Percentiles rank a stretch among this genome's conserved stretches.
These are phyloP conservation scores for Suillus variegatus DNA, from an alignment of 768 basidiomycete genomes.

Conservation along the genomic window DNA sequence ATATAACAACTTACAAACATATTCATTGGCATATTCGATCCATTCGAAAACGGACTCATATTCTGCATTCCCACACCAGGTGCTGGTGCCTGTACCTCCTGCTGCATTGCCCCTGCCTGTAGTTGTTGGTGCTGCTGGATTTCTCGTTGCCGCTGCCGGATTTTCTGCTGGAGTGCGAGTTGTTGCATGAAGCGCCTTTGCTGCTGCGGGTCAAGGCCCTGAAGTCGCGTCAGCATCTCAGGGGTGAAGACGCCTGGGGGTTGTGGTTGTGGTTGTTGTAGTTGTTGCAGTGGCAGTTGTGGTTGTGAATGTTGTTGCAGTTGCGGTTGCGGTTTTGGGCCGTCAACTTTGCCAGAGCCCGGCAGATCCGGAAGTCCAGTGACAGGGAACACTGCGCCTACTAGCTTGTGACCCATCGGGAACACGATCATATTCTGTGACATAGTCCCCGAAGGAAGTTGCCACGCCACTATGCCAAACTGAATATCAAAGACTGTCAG, in stretches of 20 bases:
- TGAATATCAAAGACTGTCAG: constrained; percentile 19
- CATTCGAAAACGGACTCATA: constrained; percentile 4
- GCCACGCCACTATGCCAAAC: constrained; percentile 58
- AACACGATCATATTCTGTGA: constrained; percentile 53
- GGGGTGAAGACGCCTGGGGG: constrained; percentile 4
- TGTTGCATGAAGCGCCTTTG: constrained; percentile 24
- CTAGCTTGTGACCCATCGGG: constrained; percentile 34
- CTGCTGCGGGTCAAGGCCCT: constrained; percentile 23
- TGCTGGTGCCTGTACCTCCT: constrained; percentile 4
- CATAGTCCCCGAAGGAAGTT: constrained; percentile 40
- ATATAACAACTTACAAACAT: constrained; percentile 18
- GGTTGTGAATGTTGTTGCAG: constrained; percentile 3
- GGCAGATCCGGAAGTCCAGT: constrained; percentile 49
- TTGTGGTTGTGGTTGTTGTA: neutral
- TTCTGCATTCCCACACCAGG: constrained; percentile 13
- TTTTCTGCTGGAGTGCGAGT: constrained; percentile 15
- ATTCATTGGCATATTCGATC: constrained; percentile 17
- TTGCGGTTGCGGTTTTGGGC: constrained; percentile 10
- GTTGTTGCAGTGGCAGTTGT: neutral
- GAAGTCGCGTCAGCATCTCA: constrained; percentile 20
- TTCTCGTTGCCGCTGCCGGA: constrained; percentile 17
- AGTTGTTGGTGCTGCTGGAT: constrained; percentile 26
- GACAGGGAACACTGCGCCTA: constrained; percentile 51
- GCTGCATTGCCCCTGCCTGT: neutral
- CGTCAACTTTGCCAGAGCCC: constrained; percentile 22